Evolutionary conservation across 2,329 filamentous ascomycete genomes (phyloP).

Genomic region (Colletotrichum echinochloae): DNA sequence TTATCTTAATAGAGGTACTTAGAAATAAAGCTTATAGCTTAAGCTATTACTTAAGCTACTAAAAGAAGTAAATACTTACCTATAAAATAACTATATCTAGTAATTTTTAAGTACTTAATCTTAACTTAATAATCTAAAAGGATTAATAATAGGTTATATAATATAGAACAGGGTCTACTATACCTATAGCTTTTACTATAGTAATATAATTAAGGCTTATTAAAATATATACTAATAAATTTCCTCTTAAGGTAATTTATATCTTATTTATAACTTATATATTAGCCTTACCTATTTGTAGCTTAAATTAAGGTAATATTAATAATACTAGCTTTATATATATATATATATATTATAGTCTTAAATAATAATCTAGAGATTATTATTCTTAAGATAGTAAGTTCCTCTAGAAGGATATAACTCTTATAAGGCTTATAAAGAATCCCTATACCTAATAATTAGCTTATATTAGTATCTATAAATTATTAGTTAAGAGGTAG

Average conservation of each 20-base stretch:
- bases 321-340: not conserved
- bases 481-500: not conserved
- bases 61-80: too few relatives aligned
- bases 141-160: not conserved
- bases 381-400: not conserved
- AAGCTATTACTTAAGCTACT: too few relatives aligned
- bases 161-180: not conserved
- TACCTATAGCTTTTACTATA: not conserved
- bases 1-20: not conserved
- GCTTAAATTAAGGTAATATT: not conserved
- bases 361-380: not conserved
- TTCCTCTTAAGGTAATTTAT: too few relatives aligned
- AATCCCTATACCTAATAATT: not conserved
- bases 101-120: conserved; percentile 1
- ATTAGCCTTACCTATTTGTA: too few relatives aligned
- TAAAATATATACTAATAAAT: too few relatives aligned
- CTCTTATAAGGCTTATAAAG: not conserved
- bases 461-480: not conserved
- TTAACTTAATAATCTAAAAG: not conserved
- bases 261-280: not conserved
- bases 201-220: not conserved
- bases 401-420: conserved; percentile 5
- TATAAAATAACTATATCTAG: too few relatives aligned
- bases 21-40: too few relatives aligned
- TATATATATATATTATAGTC: not conserved